Percentiles rank a stretch among this genome's conserved stretches.
Evolutionary conservation across 169 alveolate species (phyloP).

Genomic region (Amoebophrya sp.): DNA sequence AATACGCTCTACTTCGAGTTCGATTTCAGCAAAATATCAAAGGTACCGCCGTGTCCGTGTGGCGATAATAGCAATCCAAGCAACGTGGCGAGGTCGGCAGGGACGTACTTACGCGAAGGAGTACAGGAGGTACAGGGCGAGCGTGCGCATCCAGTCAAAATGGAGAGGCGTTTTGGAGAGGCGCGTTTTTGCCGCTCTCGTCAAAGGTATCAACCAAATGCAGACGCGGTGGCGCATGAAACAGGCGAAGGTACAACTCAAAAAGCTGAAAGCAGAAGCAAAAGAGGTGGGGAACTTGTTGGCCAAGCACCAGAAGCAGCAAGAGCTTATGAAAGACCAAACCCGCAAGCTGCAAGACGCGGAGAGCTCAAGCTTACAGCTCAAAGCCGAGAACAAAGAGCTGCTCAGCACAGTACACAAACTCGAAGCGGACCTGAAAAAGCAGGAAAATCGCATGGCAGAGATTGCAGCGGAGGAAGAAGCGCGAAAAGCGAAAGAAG

Average conservation of each 20-base stretch:
- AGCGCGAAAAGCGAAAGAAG: not conserved
- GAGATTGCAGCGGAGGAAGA: not conserved
- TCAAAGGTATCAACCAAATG: not conserved
- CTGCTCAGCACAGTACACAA: not conserved
- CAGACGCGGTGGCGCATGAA: constrained; percentile 23
- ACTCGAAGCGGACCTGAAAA: not conserved
- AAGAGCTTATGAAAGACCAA: not conserved
- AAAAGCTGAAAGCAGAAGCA: not conserved
- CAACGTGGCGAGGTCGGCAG: not conserved
- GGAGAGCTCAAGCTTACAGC: not conserved
- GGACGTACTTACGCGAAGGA: not conserved
- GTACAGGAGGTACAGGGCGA: not conserved
- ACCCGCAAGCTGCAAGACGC: not conserved
- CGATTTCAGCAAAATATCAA: too few relatives aligned
- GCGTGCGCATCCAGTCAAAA: not conserved
- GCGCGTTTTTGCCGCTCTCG: not conserved
- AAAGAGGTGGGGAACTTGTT: not conserved
- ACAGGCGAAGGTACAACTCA: not conserved
- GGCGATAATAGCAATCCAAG: not conserved
- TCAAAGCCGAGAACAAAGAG: not conserved
- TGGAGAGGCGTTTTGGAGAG: not conserved
- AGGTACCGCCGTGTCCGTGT: not conserved
- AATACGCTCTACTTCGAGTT: too few relatives aligned
- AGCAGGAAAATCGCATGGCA: not conserved
- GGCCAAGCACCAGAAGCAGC: constrained; percentile 23